Conservation (phyloP, 139 green algal species). For the Pseudopediastrum boryanum region DNA sequence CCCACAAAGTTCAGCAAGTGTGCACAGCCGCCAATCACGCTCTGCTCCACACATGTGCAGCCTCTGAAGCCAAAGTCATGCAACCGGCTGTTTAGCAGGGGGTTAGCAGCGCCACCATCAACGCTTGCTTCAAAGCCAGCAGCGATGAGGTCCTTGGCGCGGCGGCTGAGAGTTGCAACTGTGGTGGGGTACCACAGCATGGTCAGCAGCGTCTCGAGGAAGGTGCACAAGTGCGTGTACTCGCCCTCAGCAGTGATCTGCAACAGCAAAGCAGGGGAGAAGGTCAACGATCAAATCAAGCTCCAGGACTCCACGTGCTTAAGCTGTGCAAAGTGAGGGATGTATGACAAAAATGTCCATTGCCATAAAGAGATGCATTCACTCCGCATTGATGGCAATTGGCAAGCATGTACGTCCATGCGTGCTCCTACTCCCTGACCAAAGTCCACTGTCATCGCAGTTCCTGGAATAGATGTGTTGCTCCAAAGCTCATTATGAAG, state of each 20-base stretch:
- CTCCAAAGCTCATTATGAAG: too few species aligned
- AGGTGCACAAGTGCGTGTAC: slow-evolving; percentile 86
- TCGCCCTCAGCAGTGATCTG: slow-evolving; percentile 78
- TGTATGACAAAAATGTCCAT: too few species aligned
- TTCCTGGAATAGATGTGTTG: too few species aligned
- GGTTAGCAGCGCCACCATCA: slow-evolving; percentile 51
- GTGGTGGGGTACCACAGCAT: slow-evolving; percentile 89
- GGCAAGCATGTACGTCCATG: too few species aligned
- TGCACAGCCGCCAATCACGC: slow-evolving; percentile 83
- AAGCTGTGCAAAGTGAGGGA: too few species aligned
- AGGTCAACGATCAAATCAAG: too few species aligned
- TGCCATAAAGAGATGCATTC: too few species aligned
- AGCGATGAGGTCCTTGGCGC: slow-evolving; percentile 78
- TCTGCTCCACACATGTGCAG: slow-evolving; percentile 87
- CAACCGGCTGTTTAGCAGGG: slow-evolving; percentile 69
- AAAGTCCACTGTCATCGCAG: too few species aligned
- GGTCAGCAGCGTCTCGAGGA: slow-evolving; percentile 88
- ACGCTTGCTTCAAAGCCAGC: slow-evolving; percentile 78
- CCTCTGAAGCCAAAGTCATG: slow-evolving; percentile 89
- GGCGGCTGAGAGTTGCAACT: slow-evolving; percentile 84
- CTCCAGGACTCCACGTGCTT: too few species aligned
- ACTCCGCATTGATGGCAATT: too few species aligned
- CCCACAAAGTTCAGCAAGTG: slow-evolving; percentile 91
- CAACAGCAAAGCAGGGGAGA: slow-evolving; percentile 2
- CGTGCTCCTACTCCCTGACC: too few species aligned